phyloP scores from a whole-genome alignment of 495 filamentous ascomycete genomes.

The Gamarada debralockiae region DNA sequence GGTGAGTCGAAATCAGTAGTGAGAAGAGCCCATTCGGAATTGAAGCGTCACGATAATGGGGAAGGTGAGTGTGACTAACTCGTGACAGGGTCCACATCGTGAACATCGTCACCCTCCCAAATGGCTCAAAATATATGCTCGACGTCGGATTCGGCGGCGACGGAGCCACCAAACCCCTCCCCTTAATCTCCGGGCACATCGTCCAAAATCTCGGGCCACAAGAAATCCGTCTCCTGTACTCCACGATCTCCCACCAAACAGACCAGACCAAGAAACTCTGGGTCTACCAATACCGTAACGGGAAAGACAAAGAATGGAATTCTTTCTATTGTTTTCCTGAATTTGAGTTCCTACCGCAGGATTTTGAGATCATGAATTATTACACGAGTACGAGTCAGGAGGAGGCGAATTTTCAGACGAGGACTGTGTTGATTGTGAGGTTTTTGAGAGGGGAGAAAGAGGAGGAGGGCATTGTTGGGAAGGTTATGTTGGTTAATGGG shows the following conservation, averaged over 20 bases:
- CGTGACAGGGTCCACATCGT: constrained; percentile 62
- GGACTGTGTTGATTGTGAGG: constrained; percentile 48
- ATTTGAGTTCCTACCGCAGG: constrained; percentile 38
- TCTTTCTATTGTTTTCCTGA: constrained; percentile 39
- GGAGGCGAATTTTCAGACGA: constrained; percentile 43
- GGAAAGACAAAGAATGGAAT: constrained; percentile 25
- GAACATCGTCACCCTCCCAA: constrained; percentile 58
- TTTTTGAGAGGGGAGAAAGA: constrained; percentile 43
- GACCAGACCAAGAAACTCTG: constrained; percentile 28
- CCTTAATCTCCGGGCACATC: neutral
- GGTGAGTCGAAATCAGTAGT: constrained; percentile 23
- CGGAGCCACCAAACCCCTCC: constrained; percentile 17
- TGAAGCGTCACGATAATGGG: neutral
- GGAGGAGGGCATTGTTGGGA: constrained; percentile 45
- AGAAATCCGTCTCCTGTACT: constrained; percentile 25
- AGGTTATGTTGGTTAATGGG: constrained; percentile 52
- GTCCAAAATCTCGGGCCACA: constrained; percentile 29
- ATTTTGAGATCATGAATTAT: constrained; percentile 61
- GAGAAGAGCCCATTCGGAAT: neutral
- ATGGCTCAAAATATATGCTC: constrained; percentile 47
- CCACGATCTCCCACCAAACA: constrained; percentile 21
- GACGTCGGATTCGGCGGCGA: constrained; percentile 68
- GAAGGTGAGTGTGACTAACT: neutral
- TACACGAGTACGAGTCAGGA: constrained; percentile 35
- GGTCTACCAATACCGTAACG: constrained; percentile 36